Evolutionary conservation across 2,329 filamentous ascomycete species (phyloP).

Genomic region (Bipolaris oryzae): DNA sequence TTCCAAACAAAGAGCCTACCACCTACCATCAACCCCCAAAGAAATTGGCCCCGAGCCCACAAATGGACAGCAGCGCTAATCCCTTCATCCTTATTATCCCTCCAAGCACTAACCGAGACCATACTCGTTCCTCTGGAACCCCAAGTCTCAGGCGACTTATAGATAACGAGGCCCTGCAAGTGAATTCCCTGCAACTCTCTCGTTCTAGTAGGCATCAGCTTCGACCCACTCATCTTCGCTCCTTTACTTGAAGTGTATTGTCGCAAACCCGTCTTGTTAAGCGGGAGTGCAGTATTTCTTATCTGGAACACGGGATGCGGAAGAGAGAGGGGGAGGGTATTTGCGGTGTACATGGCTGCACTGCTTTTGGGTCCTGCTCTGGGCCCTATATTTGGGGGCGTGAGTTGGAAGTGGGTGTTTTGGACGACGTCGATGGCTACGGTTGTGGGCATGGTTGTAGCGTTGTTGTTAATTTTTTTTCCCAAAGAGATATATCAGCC

Average conservation of each 20-base stretch:
- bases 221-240: constrained; percentile 7
- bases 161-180: background rate
- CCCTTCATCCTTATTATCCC: background rate
- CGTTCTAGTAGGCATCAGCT: background rate
- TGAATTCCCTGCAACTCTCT: background rate
- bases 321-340: too few species aligned
- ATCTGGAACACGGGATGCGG: too few species aligned
- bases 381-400: constrained; percentile 12
- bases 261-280: too few species aligned
- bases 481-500: background rate
- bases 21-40: background rate
- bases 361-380: too few species aligned
- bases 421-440: constrained; percentile 16
- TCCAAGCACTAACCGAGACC: background rate
- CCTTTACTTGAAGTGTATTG: too few species aligned
- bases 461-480: background rate
- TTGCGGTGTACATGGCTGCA: too few species aligned
- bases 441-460: background rate
- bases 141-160: background rate
- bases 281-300: too few species aligned
- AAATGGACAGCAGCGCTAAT: background rate
- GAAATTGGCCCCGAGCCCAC: background rate
- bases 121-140: background rate
- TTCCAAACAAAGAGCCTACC: background rate
- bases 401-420: constrained; percentile 36